Base-by-base conservation (phyloP, 73 alveolate species). In the Loxodes magnus region DNA sequence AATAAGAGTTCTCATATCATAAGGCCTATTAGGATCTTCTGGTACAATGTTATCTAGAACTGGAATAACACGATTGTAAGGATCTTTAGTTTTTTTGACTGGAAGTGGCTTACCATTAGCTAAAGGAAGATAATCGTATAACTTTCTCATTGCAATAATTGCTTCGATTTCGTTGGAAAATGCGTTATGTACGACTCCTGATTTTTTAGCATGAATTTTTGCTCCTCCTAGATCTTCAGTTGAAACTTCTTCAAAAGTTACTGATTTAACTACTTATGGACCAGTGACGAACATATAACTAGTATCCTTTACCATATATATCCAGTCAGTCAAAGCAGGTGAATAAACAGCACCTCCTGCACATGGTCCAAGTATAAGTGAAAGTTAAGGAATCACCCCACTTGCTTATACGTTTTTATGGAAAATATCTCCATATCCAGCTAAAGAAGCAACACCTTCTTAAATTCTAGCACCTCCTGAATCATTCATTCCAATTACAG, bases 281-380 rank as follows among this genome's bases (percentile, higher is more conserved):
- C 98, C 96, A n/a, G 92, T 95, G 36, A 90, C 51, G 71, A 84
- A 90, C 64, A 90, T 87, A 30, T 96, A 85, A 4, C 98, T 96
- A 27, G 85, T 85, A 44, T 87, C 86, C 54, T 67, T 68, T 34
- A 90, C 98, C 50, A 90, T 90, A 24, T 85, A 81, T 29, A 65
- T 82, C 63, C 86, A 96, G 67, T 90, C 98, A 25, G 92, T 56
- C 98, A 90, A 85, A 21, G 96, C 94, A n/a, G 98, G 98, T 16
- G 86, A 94, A 39, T 90, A 90, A 28, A 96, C 98, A 26, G 96
- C 98, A 12, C 98, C 98, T 4, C 96, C 98, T 7, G 98, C 86
- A 64, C 98, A 90, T 19, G 88, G 64, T 28, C 98, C 98, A 35
- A 88, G 43, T 21, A 84, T 94, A 14, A 84, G 72, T 2, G 93